Percentiles rank a stretch among this genome's conserved stretches.
These are phyloP conservation scores for Monilinia fructigena DNA, from an alignment of 2,329 filamentous ascomycete species.

Conservation along the genomic window DNA sequence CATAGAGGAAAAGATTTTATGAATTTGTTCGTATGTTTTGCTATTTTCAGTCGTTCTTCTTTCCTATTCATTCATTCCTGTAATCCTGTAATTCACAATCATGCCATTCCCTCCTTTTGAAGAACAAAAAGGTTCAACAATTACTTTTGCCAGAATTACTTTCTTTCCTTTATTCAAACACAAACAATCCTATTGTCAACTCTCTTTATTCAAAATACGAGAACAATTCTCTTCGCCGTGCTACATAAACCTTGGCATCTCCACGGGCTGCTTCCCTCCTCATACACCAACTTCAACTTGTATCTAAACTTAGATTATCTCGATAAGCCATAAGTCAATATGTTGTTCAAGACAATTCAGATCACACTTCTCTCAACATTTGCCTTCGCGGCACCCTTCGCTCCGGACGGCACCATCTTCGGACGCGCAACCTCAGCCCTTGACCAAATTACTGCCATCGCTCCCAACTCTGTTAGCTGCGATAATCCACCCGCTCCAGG, in stretches of 20 bases:
- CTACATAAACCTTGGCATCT: background rate
- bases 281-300: constrained; percentile 1
- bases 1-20: background rate
- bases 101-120: background rate
- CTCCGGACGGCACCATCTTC: background rate
- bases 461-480: constrained; percentile 50
- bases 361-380: background rate
- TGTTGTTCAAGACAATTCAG: background rate
- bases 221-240: background rate
- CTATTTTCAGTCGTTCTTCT: background rate
- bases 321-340: background rate
- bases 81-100: background rate
- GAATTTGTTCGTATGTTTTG: background rate
- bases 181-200: background rate
- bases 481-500: constrained; percentile 43
- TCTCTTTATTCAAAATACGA: background rate
- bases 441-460: constrained; percentile 42
- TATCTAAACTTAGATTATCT: background rate
- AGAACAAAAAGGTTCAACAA: background rate
- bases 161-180: background rate
- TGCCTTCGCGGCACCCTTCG: background rate
- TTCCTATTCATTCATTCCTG: background rate
- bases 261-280: background rate
- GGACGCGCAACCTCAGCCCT: background rate
- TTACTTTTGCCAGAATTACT: too few relatives aligned